These are phyloP conservation scores for Tylopilus vinaceipallidus DNA, from an alignment of 768 basidiomycete genomes.

Conservation along the genomic window DNA sequence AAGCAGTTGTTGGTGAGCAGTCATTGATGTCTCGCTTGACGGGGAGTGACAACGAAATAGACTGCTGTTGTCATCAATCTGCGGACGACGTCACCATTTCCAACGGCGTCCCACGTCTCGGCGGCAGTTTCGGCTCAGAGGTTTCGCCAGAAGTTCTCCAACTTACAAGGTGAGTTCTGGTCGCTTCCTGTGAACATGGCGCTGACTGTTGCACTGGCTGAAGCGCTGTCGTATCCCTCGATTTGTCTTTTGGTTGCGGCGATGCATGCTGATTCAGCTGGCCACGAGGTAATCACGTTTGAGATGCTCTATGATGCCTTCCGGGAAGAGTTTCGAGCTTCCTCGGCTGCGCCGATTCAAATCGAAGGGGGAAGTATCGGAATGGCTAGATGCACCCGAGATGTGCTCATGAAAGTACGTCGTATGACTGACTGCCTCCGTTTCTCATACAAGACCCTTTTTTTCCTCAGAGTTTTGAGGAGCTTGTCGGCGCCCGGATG, in stretches of 20 bases:
- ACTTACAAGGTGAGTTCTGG: constrained; percentile 48
- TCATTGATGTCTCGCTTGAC: not conserved
- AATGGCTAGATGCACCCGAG: constrained; percentile 64
- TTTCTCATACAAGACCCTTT: constrained; percentile 1
- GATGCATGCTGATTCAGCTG: constrained; percentile 71
- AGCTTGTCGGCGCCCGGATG: constrained; percentile 52
- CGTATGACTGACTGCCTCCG: not conserved
- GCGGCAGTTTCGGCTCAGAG: constrained; percentile 52
- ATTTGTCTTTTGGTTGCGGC: constrained; percentile 85
- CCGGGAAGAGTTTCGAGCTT: constrained; percentile 68
- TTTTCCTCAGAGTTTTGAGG: constrained; percentile 68
- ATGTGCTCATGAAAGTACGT: constrained; percentile 66
- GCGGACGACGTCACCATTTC: constrained; percentile 51
- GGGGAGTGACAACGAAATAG: constrained; percentile 32
- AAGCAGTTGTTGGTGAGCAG: constrained; percentile 57
- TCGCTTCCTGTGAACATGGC: not conserved
- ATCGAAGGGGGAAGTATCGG: constrained; percentile 73
- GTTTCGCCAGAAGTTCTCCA: constrained; percentile 49
- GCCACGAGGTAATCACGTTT: constrained; percentile 82
- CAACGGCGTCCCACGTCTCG: constrained; percentile 43
- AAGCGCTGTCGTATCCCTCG: constrained; percentile 75
- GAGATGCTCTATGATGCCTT: constrained; percentile 87
- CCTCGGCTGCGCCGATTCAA: constrained; percentile 71
- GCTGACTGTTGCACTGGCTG: constrained; percentile 1
- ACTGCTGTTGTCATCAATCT: constrained; percentile 44